Percentiles rank a stretch among this genome's conserved stretches.
These are phyloP conservation scores for Malassezia cuniculi DNA, from an alignment of 1,284 basidiomycete species.

Conservation along the genomic window DNA sequence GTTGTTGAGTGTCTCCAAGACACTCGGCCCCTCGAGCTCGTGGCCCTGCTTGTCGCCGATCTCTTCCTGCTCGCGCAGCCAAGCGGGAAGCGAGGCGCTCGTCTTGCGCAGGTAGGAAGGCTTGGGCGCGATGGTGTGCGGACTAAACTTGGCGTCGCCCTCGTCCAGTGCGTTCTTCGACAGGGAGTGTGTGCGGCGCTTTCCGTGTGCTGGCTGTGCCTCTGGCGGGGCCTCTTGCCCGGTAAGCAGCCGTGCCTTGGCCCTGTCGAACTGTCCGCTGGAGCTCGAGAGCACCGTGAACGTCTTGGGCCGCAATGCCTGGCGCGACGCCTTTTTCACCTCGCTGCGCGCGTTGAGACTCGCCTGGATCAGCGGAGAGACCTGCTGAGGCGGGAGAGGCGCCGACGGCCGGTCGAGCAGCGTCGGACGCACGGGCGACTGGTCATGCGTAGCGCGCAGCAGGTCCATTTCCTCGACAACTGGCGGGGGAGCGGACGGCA, in stretches of 20 bases:
- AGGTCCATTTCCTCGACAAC: neutral
- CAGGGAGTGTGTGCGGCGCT: slow-evolving; percentile 26
- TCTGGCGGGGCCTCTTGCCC: slow-evolving; percentile 29
- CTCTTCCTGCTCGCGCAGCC: slow-evolving; percentile 43
- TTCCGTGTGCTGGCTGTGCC: slow-evolving; percentile 16
- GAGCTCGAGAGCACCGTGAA: slow-evolving; percentile 40
- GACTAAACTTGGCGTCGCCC: slow-evolving; percentile 13
- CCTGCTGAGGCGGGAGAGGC: slow-evolving; percentile 35
- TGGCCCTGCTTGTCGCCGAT: slow-evolving; percentile 26
- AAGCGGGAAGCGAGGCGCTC: slow-evolving; percentile 31
- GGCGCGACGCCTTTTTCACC: slow-evolving; percentile 28
- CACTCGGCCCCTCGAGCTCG: slow-evolving; percentile 18
- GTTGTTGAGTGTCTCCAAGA: slow-evolving; percentile 29
- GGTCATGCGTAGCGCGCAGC: neutral
- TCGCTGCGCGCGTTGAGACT: slow-evolving; percentile 38
- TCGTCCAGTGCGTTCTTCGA: slow-evolving; percentile 10
- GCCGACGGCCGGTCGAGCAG: slow-evolving; percentile 10
- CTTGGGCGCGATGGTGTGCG: slow-evolving; percentile 29
- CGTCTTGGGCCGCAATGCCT: slow-evolving; percentile 40
- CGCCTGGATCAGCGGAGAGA: slow-evolving; percentile 43
- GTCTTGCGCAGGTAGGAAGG: slow-evolving; percentile 25
- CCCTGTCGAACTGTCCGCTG: slow-evolving; percentile 11
- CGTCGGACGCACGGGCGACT: neutral
- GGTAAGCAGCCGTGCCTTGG: slow-evolving; percentile 27
- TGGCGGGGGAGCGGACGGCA: too few relatives aligned